Evolutionary conservation across 2,329 filamentous ascomycete species (phyloP).

Genomic region (Colletotrichum sp.): DNA sequence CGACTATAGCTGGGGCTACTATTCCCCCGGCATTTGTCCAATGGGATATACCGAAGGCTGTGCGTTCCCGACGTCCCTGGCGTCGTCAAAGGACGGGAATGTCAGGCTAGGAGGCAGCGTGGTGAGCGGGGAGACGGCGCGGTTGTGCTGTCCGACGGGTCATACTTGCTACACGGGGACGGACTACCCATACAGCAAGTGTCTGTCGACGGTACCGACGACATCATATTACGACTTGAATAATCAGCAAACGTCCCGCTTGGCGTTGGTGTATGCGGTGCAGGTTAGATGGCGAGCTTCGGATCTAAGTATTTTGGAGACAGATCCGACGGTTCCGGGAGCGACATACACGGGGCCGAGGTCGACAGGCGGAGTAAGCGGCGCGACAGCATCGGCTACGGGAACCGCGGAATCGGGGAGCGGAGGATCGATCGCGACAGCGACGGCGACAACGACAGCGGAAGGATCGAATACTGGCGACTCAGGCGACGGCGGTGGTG

Average conservation of each 20-base stretch:
- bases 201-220: slow-evolving; percentile 18
- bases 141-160: slow-evolving; percentile 12
- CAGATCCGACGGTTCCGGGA: slow-evolving; percentile 24
- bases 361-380: not conserved
- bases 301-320: slow-evolving; percentile 22
- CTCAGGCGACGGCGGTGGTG: not conserved
- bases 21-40: slow-evolving; percentile 23
- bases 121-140: slow-evolving; percentile 6
- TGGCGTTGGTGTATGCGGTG: slow-evolving; percentile 21
- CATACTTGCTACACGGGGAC: slow-evolving; percentile 5
- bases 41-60: slow-evolving; percentile 19
- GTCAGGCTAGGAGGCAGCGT: not conserved
- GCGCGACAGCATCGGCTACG: not conserved
- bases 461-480: not conserved
- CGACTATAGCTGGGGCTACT: slow-evolving; percentile 21
- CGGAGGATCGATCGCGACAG: not conserved
- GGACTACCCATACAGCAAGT: slow-evolving; percentile 17
- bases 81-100: not conserved
- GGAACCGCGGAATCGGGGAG: not conserved
- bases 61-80: slow-evolving; percentile 4
- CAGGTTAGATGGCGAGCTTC: slow-evolving; percentile 26
- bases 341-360: slow-evolving; percentile 9
- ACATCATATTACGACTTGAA: not conserved
- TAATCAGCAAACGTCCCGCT: not conserved
- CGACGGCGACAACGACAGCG: not conserved